A percentile compares a stretch with the other conserved stretches of the same genome.
These are phyloP conservation scores for Harringtonia aguacate DNA, from an alignment of 2,329 filamentous ascomycete species.

Conservation along the genomic window DNA sequence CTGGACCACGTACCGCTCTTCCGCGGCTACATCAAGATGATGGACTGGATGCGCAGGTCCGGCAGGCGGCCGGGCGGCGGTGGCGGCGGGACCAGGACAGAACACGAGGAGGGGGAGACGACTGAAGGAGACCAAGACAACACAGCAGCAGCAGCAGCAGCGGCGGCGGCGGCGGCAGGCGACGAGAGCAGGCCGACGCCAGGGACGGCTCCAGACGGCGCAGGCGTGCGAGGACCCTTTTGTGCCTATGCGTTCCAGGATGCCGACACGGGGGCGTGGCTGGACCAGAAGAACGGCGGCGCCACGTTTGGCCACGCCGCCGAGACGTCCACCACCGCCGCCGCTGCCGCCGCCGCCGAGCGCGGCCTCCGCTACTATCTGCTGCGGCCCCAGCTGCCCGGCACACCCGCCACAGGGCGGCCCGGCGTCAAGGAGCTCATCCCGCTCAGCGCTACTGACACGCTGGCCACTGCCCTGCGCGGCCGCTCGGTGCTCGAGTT, in stretches of 20 bases:
- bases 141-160: not conserved
- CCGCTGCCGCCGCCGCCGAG: slow-evolving; percentile 12
- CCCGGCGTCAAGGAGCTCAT: slow-evolving; percentile 28
- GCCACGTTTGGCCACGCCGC: too few species aligned
- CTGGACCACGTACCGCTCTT: slow-evolving; percentile 24
- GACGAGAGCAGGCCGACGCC: not conserved
- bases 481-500: slow-evolving; percentile 56
- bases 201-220: not conserved
- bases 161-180: not conserved
- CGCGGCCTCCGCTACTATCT: slow-evolving; percentile 18
- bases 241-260: slow-evolving; percentile 14
- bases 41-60: slow-evolving; percentile 17
- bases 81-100: not conserved
- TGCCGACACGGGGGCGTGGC: slow-evolving; percentile 16
- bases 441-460: slow-evolving; percentile 36
- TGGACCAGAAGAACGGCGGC: slow-evolving; percentile 3
- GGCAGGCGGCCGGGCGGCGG: slow-evolving; percentile 1
- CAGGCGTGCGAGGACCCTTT: too few species aligned
- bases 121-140: not conserved
- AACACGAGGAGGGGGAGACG: not conserved
- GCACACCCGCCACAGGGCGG: slow-evolving; percentile 1
- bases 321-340: too few species aligned
- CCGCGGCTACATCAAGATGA: slow-evolving; percentile 14
- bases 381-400: slow-evolving; percentile 7
- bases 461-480: slow-evolving; percentile 41